phyloP scores from a whole-genome alignment of 345 rosid genomes.

The Sisymbrium irio region DNA sequence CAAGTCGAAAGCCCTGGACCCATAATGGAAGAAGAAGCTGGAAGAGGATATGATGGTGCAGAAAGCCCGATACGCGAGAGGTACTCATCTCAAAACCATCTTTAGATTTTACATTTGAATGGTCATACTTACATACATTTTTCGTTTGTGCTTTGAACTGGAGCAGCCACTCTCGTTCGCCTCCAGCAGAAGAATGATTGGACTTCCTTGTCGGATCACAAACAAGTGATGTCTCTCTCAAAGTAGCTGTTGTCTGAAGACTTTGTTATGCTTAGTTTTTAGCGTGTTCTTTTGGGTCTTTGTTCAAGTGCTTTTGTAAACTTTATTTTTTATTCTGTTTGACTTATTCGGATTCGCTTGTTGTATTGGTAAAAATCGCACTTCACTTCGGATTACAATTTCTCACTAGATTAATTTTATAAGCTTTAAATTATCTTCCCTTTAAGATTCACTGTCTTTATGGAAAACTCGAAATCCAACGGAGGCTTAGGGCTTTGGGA shows the following conservation, averaged over 20 bases:
- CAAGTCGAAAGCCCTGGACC: conserved; percentile 60
- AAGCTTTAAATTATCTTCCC: background rate
- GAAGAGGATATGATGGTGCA: conserved; percentile 24
- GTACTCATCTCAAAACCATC: background rate
- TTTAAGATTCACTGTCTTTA: too few species aligned
- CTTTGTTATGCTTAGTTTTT: background rate
- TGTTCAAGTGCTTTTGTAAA: conserved; percentile 6
- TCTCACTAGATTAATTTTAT: background rate
- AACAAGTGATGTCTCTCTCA: background rate
- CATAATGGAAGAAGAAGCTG: conserved; percentile 10
- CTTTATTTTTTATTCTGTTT: background rate
- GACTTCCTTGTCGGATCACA: background rate
- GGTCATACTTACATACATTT: background rate
- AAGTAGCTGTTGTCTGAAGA: conserved; percentile 9
- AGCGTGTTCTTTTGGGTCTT: background rate
- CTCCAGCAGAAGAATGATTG: conserved; percentile 33
- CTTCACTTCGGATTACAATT: background rate
- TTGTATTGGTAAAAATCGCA: background rate
- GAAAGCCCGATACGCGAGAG: conserved; percentile 33
- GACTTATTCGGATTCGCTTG: background rate
- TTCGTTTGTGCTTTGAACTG: background rate
- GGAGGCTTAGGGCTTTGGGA: too few species aligned
- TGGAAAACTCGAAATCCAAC: too few species aligned
- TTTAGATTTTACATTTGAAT: background rate
- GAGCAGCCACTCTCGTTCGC: conserved; percentile 28